phyloP scores from a whole-genome alignment of 768 basidiomycete species.

The Suillus hirtellus region DNA sequence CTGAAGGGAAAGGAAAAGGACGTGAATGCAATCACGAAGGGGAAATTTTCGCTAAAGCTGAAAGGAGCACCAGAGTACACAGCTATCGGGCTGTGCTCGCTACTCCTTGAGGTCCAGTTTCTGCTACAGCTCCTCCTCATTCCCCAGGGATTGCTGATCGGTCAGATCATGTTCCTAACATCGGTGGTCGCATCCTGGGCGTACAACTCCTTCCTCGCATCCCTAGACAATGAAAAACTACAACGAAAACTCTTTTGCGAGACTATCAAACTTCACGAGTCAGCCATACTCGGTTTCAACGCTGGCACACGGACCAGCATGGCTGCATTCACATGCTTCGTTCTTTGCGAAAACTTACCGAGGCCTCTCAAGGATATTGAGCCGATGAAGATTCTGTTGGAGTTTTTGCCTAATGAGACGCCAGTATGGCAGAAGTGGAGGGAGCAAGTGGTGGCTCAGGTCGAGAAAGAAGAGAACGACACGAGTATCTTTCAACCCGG shows the following conservation, averaged over 20 bases:
- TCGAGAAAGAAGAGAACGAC: slow-evolving; percentile 10
- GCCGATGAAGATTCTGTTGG: slow-evolving; percentile 17
- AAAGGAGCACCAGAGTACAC: slow-evolving; percentile 11
- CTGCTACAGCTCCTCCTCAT: slow-evolving; percentile 34
- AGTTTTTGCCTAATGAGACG: slow-evolving; percentile 27
- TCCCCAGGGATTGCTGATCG: slow-evolving; percentile 33
- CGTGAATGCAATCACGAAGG: slow-evolving; percentile 29
- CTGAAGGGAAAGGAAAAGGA: slow-evolving; percentile 26
- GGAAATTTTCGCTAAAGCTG: slow-evolving; percentile 25
- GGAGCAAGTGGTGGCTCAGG: slow-evolving; percentile 23
- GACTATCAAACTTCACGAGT: not conserved
- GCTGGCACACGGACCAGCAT: slow-evolving; percentile 25
- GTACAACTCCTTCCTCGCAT: slow-evolving; percentile 31
- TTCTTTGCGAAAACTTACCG: slow-evolving; percentile 24
- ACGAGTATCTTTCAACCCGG: slow-evolving; percentile 11
- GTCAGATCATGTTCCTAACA: slow-evolving; percentile 33
- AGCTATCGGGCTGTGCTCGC: slow-evolving; percentile 21
- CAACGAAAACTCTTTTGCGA: slow-evolving; percentile 22
- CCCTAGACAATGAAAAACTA: slow-evolving; percentile 31
- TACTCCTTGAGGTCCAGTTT: slow-evolving; percentile 31
- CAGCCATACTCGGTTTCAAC: slow-evolving; percentile 18
- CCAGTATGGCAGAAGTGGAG: slow-evolving; percentile 28
- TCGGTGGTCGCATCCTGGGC: slow-evolving; percentile 32
- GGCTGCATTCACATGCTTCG: slow-evolving; percentile 27
- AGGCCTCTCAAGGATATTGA: not conserved